Percentiles rank a stretch among this genome's conserved stretches.
Evolutionary conservation across 2,329 filamentous ascomycete species (phyloP).

Genomic region (Didymella pinodella): DNA sequence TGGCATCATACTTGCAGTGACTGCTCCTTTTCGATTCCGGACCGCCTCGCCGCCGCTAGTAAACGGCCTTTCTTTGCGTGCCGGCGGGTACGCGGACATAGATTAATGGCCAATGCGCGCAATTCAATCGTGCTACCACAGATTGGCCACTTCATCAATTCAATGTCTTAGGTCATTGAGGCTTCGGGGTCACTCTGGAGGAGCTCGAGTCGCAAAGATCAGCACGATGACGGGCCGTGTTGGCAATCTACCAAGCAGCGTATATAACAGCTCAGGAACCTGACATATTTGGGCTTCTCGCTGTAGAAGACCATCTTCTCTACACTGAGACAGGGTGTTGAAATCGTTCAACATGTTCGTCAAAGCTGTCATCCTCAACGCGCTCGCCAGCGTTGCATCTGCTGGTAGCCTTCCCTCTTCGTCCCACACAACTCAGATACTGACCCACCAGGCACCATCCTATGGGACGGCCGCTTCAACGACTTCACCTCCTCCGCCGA

Average conservation of each 20-base stretch:
- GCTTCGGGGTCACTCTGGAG: slow-evolving; percentile 8
- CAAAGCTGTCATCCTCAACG: slow-evolving; percentile 38
- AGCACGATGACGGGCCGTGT: slow-evolving; percentile 17
- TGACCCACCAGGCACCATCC: slow-evolving; percentile 55
- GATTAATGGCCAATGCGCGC: slow-evolving; percentile 43
- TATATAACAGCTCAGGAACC: slow-evolving; percentile 30
- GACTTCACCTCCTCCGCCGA: slow-evolving; percentile 63
- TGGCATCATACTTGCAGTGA: not conserved
- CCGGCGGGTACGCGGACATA: slow-evolving; percentile 47
- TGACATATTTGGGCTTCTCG: not conserved
- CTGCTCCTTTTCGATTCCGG: slow-evolving; percentile 27
- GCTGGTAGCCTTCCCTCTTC: slow-evolving; percentile 30
- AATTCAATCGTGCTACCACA: slow-evolving; percentile 20
- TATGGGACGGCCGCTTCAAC: slow-evolving; percentile 74
- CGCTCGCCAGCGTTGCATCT: slow-evolving; percentile 45
- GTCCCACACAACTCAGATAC: not conserved
- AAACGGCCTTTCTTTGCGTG: slow-evolving; percentile 17
- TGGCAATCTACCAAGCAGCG: slow-evolving; percentile 6
- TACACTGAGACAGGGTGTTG: not conserved
- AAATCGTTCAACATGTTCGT: slow-evolving; percentile 39
- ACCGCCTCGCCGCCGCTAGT: slow-evolving; percentile 47
- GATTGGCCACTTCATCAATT: slow-evolving; percentile 22
- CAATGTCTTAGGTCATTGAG: slow-evolving; percentile 34
- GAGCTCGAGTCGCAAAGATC: slow-evolving; percentile 21
- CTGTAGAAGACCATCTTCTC: not conserved